Evolutionary conservation across 768 basidiomycete species (phyloP).

Genomic region (Russula earlei): DNA sequence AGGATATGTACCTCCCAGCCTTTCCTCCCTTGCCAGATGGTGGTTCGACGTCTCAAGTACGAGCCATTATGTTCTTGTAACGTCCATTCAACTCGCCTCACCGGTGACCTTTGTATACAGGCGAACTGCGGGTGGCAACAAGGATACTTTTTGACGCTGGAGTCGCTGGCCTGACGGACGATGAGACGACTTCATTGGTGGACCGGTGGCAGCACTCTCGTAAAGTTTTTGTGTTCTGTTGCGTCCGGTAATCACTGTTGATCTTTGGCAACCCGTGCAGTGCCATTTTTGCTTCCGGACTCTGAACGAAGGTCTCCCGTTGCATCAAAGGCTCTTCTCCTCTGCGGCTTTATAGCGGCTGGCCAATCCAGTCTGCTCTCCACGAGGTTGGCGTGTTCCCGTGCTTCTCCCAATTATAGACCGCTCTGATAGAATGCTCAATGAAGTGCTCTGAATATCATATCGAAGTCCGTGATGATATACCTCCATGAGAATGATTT

Average conservation of each 20-base stretch:
- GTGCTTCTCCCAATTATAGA: neutral
- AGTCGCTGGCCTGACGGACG: conserved; percentile 59
- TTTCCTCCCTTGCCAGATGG: conserved; percentile 59
- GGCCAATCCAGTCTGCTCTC: conserved; percentile 73
- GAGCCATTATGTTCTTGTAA: conserved; percentile 19
- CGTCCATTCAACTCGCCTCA: neutral
- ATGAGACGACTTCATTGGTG: conserved; percentile 47
- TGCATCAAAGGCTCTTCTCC: conserved; percentile 63
- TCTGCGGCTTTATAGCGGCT: conserved; percentile 76
- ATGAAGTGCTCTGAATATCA: conserved; percentile 65
- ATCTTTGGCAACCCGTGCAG: conserved; percentile 27
- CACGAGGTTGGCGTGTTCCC: conserved; percentile 44
- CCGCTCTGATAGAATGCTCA: neutral
- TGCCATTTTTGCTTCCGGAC: conserved; percentile 52
- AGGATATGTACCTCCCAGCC: conserved; percentile 54
- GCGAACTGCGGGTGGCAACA: conserved; percentile 69
- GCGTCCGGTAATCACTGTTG: conserved; percentile 11
- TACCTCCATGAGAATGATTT: conserved; percentile 66
- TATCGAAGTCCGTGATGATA: conserved; percentile 73
- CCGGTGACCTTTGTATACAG: conserved; percentile 30
- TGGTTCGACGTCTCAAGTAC: conserved; percentile 74
- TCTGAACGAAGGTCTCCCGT: conserved; percentile 48
- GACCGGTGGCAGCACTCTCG: conserved; percentile 57
- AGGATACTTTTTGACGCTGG: conserved; percentile 71
- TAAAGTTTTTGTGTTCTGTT: conserved; percentile 27